Evolutionary conservation across 2,329 filamentous ascomycete genomes (phyloP), one percentile per base, ranked within the genome.

Genomic region (Daldinia sp.): DNA sequence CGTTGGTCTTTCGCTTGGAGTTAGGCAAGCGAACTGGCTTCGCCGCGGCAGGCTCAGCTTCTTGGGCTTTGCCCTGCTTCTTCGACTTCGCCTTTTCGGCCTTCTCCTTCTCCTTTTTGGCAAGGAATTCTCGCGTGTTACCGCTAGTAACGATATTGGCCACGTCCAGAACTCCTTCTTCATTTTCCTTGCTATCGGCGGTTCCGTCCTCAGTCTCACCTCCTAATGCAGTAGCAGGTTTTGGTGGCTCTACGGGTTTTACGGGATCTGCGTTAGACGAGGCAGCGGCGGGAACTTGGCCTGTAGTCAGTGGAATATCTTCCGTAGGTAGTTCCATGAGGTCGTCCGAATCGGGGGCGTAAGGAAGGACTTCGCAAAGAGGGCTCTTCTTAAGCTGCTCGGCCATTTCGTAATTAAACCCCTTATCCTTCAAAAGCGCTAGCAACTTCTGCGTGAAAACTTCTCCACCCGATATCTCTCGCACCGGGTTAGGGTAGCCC

Each of bases 91-190:
- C 83, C 79, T 88, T 90, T 67, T 92, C 89, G 4, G 85, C 84
- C 84, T 93, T 94, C 76, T 94, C 92, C 77, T 90, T 92, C 76
- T 95, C 92, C 78, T 93, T 93, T 81, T 93, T 92, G 9, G 92
- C 93, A 5, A 96, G 82, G 74, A 94, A 95, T 74, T 96, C 93
- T 73, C 89, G 89, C 73, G 93, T 93, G 78, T 93, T 92, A 35
- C 93, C 93, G 73, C 89, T 92, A 0, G 92, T 92, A 39, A 96
- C 92, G 71, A 96, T 94, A 72, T 87, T 91, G n/a, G 93, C 93
- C 53, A 96, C 92, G 73, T 96, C 92, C 2, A 96, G 83, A 7
- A 94, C 92, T 26, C 93, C 93, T 65, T 95, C 92, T 1, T 89
- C 87, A 3, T 80, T 78, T 7, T 78, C 78, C 65, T 83, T 83